These are phyloP conservation scores for Crucihimalaya himalaica DNA, from an alignment of 345 rosid genomes.

Conservation along the genomic window DNA sequence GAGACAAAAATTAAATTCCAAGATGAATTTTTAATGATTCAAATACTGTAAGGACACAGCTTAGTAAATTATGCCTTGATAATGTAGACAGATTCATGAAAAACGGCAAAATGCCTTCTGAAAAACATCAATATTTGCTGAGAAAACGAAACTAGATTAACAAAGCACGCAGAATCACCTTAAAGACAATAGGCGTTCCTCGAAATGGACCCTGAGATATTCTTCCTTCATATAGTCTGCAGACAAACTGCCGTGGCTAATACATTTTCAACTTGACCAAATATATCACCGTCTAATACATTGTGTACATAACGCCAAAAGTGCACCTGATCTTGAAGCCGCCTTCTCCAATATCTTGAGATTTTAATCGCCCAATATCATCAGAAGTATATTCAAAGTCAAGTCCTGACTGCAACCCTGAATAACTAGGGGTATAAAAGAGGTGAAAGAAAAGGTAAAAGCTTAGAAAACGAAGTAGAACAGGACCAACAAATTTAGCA, in stretches of 20 bases:
- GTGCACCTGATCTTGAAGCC: slow-evolving; percentile 76
- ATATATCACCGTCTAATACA: slow-evolving; percentile 1
- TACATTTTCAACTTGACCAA: slow-evolving; percentile 32
- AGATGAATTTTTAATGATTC: slow-evolving; percentile 1
- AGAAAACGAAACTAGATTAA: not conserved
- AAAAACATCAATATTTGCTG: not conserved
- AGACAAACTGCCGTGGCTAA: slow-evolving; percentile 55
- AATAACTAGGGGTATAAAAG: slow-evolving; percentile 52
- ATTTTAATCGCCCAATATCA: slow-evolving; percentile 54
- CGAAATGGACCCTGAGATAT: slow-evolving; percentile 70
- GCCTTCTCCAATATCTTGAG: slow-evolving; percentile 91
- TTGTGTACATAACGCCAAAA: slow-evolving; percentile 12
- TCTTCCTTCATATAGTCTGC: slow-evolving; percentile 96
- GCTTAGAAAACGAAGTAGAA: slow-evolving; percentile 13
- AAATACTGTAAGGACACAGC: slow-evolving; percentile 1
- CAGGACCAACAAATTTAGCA: not conserved
- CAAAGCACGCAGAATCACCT: slow-evolving; percentile 50
- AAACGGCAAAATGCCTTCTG: slow-evolving; percentile 8
- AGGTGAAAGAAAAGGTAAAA: slow-evolving; percentile 14
- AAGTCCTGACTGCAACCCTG: slow-evolving; percentile 57
- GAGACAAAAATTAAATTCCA: not conserved
- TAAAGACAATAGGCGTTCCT: slow-evolving; percentile 70
- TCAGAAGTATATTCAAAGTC: slow-evolving; percentile 49
- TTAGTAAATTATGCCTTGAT: not conserved
- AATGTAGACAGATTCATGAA: slow-evolving; percentile 1